Evolutionary conservation across 2,329 filamentous ascomycete species (phyloP).

Genomic region (Trichoderma aggressivum): DNA sequence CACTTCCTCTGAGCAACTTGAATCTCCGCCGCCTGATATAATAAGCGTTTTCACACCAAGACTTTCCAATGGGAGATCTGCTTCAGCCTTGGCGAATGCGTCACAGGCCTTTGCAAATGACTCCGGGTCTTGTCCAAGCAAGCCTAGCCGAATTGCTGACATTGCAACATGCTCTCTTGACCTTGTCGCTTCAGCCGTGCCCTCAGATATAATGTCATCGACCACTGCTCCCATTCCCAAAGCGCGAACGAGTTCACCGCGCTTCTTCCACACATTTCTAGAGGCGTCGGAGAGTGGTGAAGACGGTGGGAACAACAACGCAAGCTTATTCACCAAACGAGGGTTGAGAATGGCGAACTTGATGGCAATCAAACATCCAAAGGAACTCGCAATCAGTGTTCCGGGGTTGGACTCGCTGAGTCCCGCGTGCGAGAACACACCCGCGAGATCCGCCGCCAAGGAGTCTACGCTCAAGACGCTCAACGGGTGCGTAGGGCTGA

Average conservation of each 20-base stretch:
- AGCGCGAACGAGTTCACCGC: background rate
- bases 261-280: background rate
- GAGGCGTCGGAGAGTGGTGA: background rate
- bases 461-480: conserved; percentile 10
- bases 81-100: background rate
- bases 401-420: background rate
- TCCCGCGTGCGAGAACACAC: background rate
- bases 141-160: background rate
- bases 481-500: conserved; percentile 8
- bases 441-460: background rate
- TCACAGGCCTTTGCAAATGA: background rate
- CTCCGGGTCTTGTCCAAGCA: background rate
- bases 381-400: background rate
- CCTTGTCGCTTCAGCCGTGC: background rate
- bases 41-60: background rate
- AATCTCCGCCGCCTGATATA: background rate
- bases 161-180: background rate
- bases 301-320: background rate
- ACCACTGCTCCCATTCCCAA: background rate
- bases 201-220: background rate
- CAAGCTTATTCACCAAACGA: background rate
- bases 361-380: background rate
- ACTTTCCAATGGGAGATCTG: background rate
- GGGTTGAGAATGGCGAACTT: background rate
- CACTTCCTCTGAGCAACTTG: background rate